Conservation (phyloP, 83 land plant species). For the Picea mariana region DNA sequence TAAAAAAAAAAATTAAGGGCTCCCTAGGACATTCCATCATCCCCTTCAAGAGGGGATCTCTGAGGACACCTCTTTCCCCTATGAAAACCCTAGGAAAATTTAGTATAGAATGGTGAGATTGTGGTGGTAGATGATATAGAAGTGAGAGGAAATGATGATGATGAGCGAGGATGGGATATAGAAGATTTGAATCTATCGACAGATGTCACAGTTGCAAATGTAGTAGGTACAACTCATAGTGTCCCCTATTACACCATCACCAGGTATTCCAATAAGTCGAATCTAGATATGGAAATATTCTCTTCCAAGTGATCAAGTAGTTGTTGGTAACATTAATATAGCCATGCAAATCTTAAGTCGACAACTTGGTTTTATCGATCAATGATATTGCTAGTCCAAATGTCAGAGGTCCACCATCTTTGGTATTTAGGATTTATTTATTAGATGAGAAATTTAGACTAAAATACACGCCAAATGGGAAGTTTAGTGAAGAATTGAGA, state of each 20-base stretch:
- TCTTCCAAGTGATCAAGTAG: conserved; percentile 54
- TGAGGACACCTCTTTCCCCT: too few species aligned
- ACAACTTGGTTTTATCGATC: too few species aligned
- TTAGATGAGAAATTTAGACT: too few species aligned
- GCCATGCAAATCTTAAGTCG: conserved; percentile 27
- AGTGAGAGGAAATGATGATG: conserved; percentile 38
- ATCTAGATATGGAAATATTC: conserved; percentile 47
- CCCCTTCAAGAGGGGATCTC: too few species aligned
- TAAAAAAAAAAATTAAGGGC: too few species aligned
- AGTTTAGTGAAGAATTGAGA: too few species aligned
- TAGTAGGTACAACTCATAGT: conserved; percentile 22
- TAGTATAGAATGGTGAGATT: conserved; percentile 22
- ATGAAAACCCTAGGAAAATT: too few species aligned
- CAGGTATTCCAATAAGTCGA: conserved; percentile 57
- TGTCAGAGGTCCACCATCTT: too few species aligned
- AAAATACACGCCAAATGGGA: too few species aligned
- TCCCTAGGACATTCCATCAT: too few species aligned
- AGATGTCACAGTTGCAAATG: conserved; percentile 38
- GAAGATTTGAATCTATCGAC: conserved; percentile 79
- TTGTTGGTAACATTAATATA: conserved; percentile 46
- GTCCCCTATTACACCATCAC: conserved; percentile 48
- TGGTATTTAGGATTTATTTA: too few species aligned
- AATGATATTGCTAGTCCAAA: too few species aligned
- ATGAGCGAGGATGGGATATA: conserved; percentile 81
- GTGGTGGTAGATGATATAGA: conserved; percentile 30